A percentile compares a stretch with the other conserved stretches of the same genome.
Evolutionary conservation across 768 basidiomycete genomes (phyloP).

Genomic region (Leccinellum rugosiceps): DNA sequence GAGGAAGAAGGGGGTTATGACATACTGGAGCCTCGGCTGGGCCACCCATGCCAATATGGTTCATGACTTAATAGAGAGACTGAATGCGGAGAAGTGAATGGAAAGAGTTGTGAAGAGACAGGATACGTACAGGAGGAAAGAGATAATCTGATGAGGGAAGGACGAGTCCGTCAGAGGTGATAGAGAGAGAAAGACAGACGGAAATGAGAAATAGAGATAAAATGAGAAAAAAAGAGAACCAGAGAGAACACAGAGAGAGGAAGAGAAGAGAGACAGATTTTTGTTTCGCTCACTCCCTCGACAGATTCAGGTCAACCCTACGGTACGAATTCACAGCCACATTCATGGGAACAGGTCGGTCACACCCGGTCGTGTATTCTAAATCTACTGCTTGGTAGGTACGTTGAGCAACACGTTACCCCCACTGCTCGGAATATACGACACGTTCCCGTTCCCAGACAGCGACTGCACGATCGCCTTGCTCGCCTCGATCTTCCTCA

Average conservation of each 20-base stretch:
- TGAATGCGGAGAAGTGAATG: slow-evolving; percentile 19
- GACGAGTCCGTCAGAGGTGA: slow-evolving; percentile 33
- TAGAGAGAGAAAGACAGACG: slow-evolving; percentile 35
- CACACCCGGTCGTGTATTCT: slow-evolving; percentile 10
- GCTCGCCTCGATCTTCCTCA: slow-evolving; percentile 96
- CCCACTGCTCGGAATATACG: slow-evolving; percentile 81
- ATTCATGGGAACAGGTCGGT: slow-evolving; percentile 24
- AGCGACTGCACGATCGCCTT: slow-evolving; percentile 94
- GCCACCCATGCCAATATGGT: slow-evolving; percentile 68
- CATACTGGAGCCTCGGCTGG: slow-evolving; percentile 77
- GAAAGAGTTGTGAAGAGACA: slow-evolving; percentile 5
- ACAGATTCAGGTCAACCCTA: slow-evolving; percentile 23
- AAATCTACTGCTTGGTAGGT: slow-evolving; percentile 43
- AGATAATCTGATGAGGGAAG: slow-evolving; percentile 40
- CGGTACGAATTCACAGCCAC: slow-evolving; percentile 23
- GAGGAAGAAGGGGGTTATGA: slow-evolving; percentile 8
- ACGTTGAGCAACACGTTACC: slow-evolving; percentile 84
- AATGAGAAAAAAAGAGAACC: slow-evolving; percentile 31
- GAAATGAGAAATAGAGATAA: slow-evolving; percentile 32
- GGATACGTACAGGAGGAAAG: slow-evolving; percentile 31
- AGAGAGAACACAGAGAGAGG: slow-evolving; percentile 21
- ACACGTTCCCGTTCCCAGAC: slow-evolving; percentile 75
- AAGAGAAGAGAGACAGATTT: slow-evolving; percentile 10
- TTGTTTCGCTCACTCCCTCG: slow-evolving; percentile 19
- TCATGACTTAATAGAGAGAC: slow-evolving; percentile 56